These are phyloP conservation scores for Exophiala sideris DNA, from an alignment of 2,329 filamentous ascomycete genomes.

Conservation along the genomic window DNA sequence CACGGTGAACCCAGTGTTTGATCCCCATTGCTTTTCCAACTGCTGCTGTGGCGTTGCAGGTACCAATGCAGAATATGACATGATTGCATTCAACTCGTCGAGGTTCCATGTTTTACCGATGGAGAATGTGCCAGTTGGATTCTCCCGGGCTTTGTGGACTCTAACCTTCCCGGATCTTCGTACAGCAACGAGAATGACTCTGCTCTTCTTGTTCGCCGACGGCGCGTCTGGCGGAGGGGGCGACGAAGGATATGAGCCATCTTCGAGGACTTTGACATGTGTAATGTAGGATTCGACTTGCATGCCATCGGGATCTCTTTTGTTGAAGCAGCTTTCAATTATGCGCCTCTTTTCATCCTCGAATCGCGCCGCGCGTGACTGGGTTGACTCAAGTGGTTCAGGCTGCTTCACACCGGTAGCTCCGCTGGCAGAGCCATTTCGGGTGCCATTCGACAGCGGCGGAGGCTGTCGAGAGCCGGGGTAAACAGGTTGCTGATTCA, in stretches of 20 bases:
- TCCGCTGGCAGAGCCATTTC: slow-evolving; percentile 10
- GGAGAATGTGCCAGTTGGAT: slow-evolving; percentile 87
- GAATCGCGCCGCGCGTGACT: slow-evolving; percentile 71
- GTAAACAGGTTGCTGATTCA: slow-evolving; percentile 21
- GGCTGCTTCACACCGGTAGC: slow-evolving; percentile 2
- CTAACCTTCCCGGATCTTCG: slow-evolving; percentile 87
- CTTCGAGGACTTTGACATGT: slow-evolving; percentile 88
- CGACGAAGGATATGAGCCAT: slow-evolving; percentile 73
- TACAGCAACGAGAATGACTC: slow-evolving; percentile 90
- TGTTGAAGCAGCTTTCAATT: slow-evolving; percentile 89
- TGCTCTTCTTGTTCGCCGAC: slow-evolving; percentile 74
- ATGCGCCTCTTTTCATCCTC: slow-evolving; percentile 96
- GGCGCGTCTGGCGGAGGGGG: slow-evolving; percentile 79
- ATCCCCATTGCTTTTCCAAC: slow-evolving; percentile 70
- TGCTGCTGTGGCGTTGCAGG: slow-evolving; percentile 59
- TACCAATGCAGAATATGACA: slow-evolving; percentile 69
- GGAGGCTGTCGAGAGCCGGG: slow-evolving; percentile 16
- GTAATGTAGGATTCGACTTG: slow-evolving; percentile 94
- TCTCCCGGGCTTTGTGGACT: slow-evolving; percentile 96
- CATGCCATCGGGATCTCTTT: slow-evolving; percentile 81
- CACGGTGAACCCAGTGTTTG: slow-evolving; percentile 78
- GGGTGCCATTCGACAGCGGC: slow-evolving; percentile 12
- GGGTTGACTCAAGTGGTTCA: slow-evolving; percentile 16
- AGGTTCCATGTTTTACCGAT: slow-evolving; percentile 98
- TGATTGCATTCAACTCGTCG: slow-evolving; percentile 79